Base-by-base conservation (phyloP, 352 stramenopile species). In the Globisporangium yorkense region DNA sequence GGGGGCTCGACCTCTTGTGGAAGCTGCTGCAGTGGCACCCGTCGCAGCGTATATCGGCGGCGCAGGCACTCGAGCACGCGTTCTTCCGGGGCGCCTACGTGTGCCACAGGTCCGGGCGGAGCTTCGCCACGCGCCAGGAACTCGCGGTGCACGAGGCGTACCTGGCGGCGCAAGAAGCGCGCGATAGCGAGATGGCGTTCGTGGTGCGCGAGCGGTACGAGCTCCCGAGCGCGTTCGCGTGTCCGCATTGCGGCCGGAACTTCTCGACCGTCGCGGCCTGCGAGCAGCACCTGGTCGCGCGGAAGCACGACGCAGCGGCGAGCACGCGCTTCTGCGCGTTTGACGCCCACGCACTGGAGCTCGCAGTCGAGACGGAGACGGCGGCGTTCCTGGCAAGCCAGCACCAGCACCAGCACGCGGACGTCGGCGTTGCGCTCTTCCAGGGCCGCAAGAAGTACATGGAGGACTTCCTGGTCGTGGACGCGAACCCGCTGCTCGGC, bases 1-100 rank as follows among this genome's bases (percentile, higher is more conserved):
- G 69, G 66, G 80, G 80, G 1, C 70, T 98, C 21, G 87, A 98
- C 75, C 71, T 99, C 24, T 89, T 99, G 58, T 98, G 88, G 84
- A 81, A 88, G 37, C 67, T 99, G 41, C 77, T 99, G 24, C 87
- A 95, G 33, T 98, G 88, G 87, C 75, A 98, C 74, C 94, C 96
- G 13, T 70, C 69, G 12, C 74, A 98, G 45, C 77, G 96, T 27
- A 96, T 98, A 37, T 72, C 73, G 27, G 77, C 82, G 0, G 46
- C 66, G 5, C 78, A 94, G 7, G 88, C 89, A 16, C 63, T 97
- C 16, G 58, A 88, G 47, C 89, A 97, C 61, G 84, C 88, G 8
- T 96, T 92, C 56, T 97, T 97, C 51, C 69, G 71, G 49, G 88
- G 87, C 21, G 61, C 84, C n/a, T 96, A 93, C 57, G 52, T 78